A percentile compares a stretch with the other conserved stretches of the same genome.
Evolutionary conservation across 2,329 filamentous ascomycete species (phyloP).

Genomic region (Gaeumannomyces sp.): DNA sequence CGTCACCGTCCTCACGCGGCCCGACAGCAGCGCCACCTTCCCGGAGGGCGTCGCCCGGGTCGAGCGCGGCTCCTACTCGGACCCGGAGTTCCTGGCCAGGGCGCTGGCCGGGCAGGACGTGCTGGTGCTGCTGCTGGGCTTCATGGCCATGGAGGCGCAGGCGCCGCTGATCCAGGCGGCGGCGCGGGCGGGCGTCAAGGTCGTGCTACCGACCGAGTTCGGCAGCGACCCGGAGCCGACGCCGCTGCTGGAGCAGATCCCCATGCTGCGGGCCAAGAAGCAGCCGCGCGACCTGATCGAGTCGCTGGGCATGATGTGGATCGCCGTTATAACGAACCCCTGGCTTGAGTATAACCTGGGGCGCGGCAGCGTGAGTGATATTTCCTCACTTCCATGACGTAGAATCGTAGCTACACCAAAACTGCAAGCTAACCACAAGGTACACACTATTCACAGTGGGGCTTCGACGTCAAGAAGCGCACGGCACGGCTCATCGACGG

Average conservation of each 20-base stretch:
- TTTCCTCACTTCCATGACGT: no score
- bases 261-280: constrained; percentile 5
- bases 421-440: no score
- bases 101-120: constrained; percentile 17
- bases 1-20: constrained; percentile 43
- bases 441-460: constrained; percentile 13
- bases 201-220: constrained; percentile 38
- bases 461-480: constrained; percentile 21
- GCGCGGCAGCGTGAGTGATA: constrained; percentile 11
- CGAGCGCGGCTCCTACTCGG: constrained; percentile 27
- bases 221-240: constrained; percentile 19
- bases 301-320: constrained; percentile 24
- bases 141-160: constrained; percentile 29
- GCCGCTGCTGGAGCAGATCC: constrained; percentile 20
- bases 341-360: constrained; percentile 48
- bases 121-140: constrained; percentile 10
- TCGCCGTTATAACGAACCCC: constrained; percentile 36
- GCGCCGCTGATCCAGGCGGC: constrained; percentile 36
- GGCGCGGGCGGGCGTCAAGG: constrained; percentile 35
- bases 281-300: constrained; percentile 23
- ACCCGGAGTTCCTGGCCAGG: constrained; percentile 18
- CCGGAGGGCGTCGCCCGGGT: constrained; percentile 33
- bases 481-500: constrained; percentile 41
- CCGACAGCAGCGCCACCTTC: constrained; percentile 32
- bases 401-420: no score